A percentile compares a stretch with the other conserved stretches of the same genome.
Evolutionary conservation across 495 filamentous ascomycete genomes (phyloP).

Genomic region (Annulohypoxylon moriforme): DNA sequence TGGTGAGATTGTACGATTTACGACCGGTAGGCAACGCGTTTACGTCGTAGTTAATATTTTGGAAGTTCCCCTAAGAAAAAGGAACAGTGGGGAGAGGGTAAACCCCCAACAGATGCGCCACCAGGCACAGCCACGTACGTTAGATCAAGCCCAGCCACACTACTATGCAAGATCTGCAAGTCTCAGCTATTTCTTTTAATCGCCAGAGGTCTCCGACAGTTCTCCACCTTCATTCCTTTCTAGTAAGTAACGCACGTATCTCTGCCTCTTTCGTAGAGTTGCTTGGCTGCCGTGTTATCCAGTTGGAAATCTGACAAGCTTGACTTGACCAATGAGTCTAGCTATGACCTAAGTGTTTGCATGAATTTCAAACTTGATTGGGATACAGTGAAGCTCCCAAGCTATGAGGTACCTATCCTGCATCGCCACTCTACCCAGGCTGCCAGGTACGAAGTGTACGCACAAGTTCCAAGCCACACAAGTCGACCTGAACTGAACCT

Average conservation of each 20-base stretch:
- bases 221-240: neutral
- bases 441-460: neutral
- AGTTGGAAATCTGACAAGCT: neutral
- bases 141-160: constrained; percentile 8
- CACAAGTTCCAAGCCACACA: constrained; percentile 28
- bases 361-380: constrained; percentile 23
- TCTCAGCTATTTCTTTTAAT: neutral
- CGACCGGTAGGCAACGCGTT: too few species aligned
- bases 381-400: neutral
- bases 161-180: constrained; percentile 21
- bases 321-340: constrained; percentile 19
- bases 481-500: neutral
- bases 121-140: neutral
- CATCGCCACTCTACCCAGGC: constrained; percentile 22
- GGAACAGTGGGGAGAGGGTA: too few species aligned
- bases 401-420: constrained; percentile 1
- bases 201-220: neutral
- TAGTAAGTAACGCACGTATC: neutral
- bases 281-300: neutral
- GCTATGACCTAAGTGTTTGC: neutral
- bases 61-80: too few species aligned
- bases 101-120: neutral
- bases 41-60: too few species aligned
- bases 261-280: neutral
- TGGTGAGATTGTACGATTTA: too few species aligned